Base-by-base conservation (phyloP, 768 basidiomycete genomes). In the Strobilomyces echinocephalus region DNA sequence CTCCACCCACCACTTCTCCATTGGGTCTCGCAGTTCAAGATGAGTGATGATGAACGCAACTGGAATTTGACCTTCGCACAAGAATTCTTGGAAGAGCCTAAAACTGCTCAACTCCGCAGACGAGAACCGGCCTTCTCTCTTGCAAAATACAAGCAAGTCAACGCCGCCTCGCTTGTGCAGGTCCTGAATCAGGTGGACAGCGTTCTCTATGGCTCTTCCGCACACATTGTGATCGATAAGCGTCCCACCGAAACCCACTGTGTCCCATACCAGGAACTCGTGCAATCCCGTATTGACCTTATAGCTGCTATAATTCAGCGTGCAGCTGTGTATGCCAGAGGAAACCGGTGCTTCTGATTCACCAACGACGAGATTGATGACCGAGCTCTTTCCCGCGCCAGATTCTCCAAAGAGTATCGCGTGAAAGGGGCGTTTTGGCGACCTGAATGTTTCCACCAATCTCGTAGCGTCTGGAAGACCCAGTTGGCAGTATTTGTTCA, bases 401-500 rank as follows among this genome's bases (percentile, higher is more conserved):
- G 70, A 58, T 43, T 75, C 73, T 7, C 76, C 76, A 40, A 77
- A 76, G 15, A 77, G 39, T 42, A 77, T 58, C 6, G 68, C 57
- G 35, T 70, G 72, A 44, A 62, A 56, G 40, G 55, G 56, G n/a
- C 57, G 61, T 36, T 35, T 45, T 8, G 55, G 54, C 1, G 14
- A 47, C 28, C 18, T 56, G 38, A 66, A 60, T 12, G 39, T 58
- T 35, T 50, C 47, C 31, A 58, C 50, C 24, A 66, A 31, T 18
- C 8, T 35, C 7, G 14, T 16, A 18, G 65, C 65, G 10, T 65
- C 52, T 5, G 26, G 3, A 16, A 40, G 9, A 48, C 21, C 53
- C 24, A 66, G 30, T 18, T 52, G 49, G 49, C 53, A 66, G 31
- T 58, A 40, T 8, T 7, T 21, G 16, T 51, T 55, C 16, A 67